Evolutionary conservation across 176 grass and related monocot genomes (phyloP), one percentile per base, ranked within the genome.

Genomic region (Neostapfia colusana): DNA sequence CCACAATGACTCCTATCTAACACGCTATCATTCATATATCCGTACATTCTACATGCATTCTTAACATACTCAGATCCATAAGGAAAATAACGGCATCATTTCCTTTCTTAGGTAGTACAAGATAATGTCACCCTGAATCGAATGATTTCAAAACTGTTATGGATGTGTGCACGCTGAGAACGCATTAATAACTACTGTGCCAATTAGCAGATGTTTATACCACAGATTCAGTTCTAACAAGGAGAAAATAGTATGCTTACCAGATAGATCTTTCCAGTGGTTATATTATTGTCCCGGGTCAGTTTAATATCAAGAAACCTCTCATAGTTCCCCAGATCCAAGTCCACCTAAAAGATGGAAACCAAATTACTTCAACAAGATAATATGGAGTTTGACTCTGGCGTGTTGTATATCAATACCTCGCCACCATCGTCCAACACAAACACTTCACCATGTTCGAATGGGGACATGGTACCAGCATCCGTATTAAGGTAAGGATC

Each of bases 321-420:
- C 70, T 93, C 90, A 18, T 93, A 93, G 49, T 89, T 89, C 61
- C 90, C 90, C 74, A 93, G 86, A 75, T 89, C 90, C 80, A 93
- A 86, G 35, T 93, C 90, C 48, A 89, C 90, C 90, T 93, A 35
- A 65, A 81, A 82, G 35, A 81, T 63, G 16, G 8, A 77, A 53
- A 67, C 51, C 42, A 80, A 36, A 65, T 55, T 55, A 74, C 16
- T 71, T 65, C 20, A 31, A 69, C 24, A 5, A 61, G 41, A 48
- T 46, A 58, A 76, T 1, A 81, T 39, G 31, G 0, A 4, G 14
- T 57, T 69, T 64, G 23, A 83, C 63, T 77, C 73, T 58, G 9
- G 34, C 65, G 50, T 51, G 26, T 57, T 43, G 64, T 81, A 85
- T 68, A 51, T 63, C 53, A 74, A 44, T 83, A 90, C 88, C 88